Evolutionary conservation across 2,329 filamentous ascomycete genomes (phyloP).

Genomic region (Dactylellina sp.): DNA sequence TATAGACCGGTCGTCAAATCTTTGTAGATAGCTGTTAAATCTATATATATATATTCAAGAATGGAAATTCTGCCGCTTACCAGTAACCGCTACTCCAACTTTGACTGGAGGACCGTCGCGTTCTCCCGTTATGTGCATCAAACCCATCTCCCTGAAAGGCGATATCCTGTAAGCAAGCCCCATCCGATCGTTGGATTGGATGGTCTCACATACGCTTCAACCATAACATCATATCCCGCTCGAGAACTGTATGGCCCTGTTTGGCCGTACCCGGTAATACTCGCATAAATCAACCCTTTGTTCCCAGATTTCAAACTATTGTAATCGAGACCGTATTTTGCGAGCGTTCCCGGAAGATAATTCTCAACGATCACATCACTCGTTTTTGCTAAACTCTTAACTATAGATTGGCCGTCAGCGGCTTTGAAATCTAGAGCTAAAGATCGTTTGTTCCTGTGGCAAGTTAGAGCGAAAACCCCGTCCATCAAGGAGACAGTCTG

Average conservation of each 20-base stretch:
- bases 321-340: conserved; percentile 93
- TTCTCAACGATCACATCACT: conserved; percentile 97
- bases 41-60: background rate
- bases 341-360: conserved; percentile 87
- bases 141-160: conserved; percentile 77
- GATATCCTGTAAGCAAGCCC: background rate
- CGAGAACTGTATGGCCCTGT: conserved; percentile 88
- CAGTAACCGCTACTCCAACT: conserved; percentile 93
- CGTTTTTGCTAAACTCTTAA: conserved; percentile 84
- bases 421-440: conserved; percentile 91
- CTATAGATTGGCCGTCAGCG: conserved; percentile 81
- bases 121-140: conserved; percentile 97
- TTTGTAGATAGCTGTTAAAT: background rate
- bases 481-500: too few relatives aligned
- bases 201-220: conserved; percentile 75
- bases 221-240: conserved; percentile 98
- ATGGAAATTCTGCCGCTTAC: background rate
- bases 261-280: conserved; percentile 96
- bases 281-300: conserved; percentile 88
- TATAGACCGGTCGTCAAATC: conserved; percentile 96
- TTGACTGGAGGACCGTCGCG: conserved; percentile 93
- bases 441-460: conserved; percentile 92
- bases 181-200: background rate
- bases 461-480: too few relatives aligned
- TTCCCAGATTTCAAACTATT: conserved; percentile 83